A percentile compares a stretch with the other conserved stretches of the same genome.
Conservation (phyloP, 2,329 filamentous ascomycete species). For the Nemania abortiva region DNA sequence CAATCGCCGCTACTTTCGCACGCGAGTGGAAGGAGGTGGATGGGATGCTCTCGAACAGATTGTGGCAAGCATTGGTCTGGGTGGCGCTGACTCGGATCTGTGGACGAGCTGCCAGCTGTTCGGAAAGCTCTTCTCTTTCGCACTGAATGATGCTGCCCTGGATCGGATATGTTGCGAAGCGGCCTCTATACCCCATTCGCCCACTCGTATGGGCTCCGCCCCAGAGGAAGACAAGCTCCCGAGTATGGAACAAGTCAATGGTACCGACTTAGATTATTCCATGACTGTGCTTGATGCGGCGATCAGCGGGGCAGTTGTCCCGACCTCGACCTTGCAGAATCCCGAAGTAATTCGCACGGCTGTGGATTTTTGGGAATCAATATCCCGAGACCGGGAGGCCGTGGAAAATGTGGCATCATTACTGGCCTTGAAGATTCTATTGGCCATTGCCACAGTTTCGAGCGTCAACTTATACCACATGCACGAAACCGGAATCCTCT, state of each 20-base stretch:
- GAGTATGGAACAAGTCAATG: conserved; percentile 38
- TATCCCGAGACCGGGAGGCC: conserved; percentile 62
- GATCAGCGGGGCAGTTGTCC: conserved; percentile 63
- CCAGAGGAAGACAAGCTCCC: conserved; percentile 42
- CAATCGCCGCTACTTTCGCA: conserved; percentile 88
- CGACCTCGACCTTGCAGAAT: conserved; percentile 67
- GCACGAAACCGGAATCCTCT: conserved; percentile 78
- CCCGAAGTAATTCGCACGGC: conserved; percentile 73
- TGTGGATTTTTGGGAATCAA: conserved; percentile 72
- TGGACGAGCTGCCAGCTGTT: conserved; percentile 81
- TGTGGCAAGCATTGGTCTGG: conserved; percentile 74
- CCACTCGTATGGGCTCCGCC: conserved; percentile 26
- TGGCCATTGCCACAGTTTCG: conserved; percentile 69
- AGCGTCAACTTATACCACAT: conserved; percentile 77
- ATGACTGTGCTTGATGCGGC: conserved; percentile 50
- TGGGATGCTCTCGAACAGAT: conserved; percentile 82
- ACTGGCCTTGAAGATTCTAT: conserved; percentile 74
- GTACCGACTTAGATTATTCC: conserved; percentile 43
- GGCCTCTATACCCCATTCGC: conserved; percentile 35
- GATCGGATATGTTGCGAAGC: conserved; percentile 72
- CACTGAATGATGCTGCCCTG: conserved; percentile 80
- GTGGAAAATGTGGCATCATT: conserved; percentile 68
- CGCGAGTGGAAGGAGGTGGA: conserved; percentile 79
- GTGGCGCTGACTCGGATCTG: conserved; percentile 74
- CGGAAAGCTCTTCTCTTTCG: conserved; percentile 83